Conservation (phyloP, 345 rosid genomes). For the Ceriops decandra region DNA sequence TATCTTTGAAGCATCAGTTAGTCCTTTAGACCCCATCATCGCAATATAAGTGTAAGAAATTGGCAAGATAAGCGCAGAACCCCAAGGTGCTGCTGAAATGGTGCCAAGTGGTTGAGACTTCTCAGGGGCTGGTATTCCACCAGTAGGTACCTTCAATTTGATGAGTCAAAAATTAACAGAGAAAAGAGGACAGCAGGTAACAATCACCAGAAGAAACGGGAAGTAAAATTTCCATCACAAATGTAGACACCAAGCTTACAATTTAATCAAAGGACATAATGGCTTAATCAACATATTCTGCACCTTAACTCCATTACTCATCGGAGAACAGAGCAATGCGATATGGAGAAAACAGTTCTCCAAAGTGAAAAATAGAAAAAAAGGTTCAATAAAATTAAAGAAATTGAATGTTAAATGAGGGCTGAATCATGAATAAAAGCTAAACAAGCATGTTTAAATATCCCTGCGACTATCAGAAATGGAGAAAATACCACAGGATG, state of each 20-base stretch:
- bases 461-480: not conserved
- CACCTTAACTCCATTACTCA: not conserved
- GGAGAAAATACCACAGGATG: slow-evolving; percentile 83
- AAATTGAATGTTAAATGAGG: not conserved
- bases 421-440: slow-evolving; percentile 3
- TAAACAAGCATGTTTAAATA: not conserved
- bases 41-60: slow-evolving; percentile 92
- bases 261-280: not conserved
- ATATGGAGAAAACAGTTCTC: not conserved
- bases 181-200: slow-evolving; percentile 3
- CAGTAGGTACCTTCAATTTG: slow-evolving; percentile 53
- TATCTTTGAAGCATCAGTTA: slow-evolving; percentile 90
- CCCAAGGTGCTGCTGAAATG: slow-evolving; percentile 99
- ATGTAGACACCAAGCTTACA: not conserved
- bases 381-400: not conserved
- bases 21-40: slow-evolving; percentile 98
- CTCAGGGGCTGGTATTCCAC: slow-evolving; percentile 85
- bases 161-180: slow-evolving; percentile 11
- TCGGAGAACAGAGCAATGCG: not conserved
- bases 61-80: slow-evolving; percentile 95
- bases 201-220: slow-evolving; percentile 8
- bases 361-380: not conserved
- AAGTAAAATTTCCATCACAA: not conserved
- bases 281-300: not conserved
- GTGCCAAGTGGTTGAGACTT: slow-evolving; percentile 70